phyloP scores from a whole-genome alignment of 2,329 filamentous ascomycete species.

The Tolypocladium inflatum region DNA sequence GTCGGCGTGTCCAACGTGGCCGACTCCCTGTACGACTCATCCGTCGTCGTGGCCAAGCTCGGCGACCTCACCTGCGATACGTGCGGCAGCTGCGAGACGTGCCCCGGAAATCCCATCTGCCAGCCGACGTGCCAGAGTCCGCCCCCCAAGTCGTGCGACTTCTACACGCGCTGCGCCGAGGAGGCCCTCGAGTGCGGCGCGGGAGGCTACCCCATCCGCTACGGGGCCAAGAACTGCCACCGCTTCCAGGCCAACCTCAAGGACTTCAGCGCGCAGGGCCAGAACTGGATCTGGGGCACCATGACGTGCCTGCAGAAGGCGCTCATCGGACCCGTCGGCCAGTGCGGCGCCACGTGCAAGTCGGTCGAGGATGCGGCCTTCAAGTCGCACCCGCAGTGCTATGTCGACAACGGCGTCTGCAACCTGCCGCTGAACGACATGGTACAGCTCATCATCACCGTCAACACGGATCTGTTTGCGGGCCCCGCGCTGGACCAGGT shows the following conservation, averaged over 20 bases:
- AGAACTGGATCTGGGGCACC: constrained; percentile 2
- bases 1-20: too few species aligned
- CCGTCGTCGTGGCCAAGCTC: too few species aligned
- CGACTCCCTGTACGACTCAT: too few species aligned
- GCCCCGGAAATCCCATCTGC: too few species aligned
- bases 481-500: not conserved
- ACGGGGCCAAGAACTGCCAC: constrained; percentile 1
- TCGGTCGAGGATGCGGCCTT: constrained; percentile 2
- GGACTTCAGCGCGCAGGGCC: not conserved
- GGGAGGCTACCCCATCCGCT: not conserved
- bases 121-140: too few species aligned
- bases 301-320: constrained; percentile 5
- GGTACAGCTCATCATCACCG: constrained; percentile 4
- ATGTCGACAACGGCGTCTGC: constrained; percentile 6
- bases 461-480: constrained; percentile 1
- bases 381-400: constrained; percentile 6
- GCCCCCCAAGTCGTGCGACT: constrained; percentile 1
- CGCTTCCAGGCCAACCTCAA: not conserved
- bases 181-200: not conserved
- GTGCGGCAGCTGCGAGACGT: too few species aligned
- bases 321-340: not conserved
- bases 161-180: constrained; percentile 3
- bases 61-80: too few species aligned
- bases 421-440: constrained; percentile 3
- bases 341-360: constrained; percentile 3